Percentiles rank a stretch among this genome's conserved stretches.
phyloP scores from a whole-genome alignment of 2,329 filamentous ascomycete species.

The Colletotrichum paranaense region DNA sequence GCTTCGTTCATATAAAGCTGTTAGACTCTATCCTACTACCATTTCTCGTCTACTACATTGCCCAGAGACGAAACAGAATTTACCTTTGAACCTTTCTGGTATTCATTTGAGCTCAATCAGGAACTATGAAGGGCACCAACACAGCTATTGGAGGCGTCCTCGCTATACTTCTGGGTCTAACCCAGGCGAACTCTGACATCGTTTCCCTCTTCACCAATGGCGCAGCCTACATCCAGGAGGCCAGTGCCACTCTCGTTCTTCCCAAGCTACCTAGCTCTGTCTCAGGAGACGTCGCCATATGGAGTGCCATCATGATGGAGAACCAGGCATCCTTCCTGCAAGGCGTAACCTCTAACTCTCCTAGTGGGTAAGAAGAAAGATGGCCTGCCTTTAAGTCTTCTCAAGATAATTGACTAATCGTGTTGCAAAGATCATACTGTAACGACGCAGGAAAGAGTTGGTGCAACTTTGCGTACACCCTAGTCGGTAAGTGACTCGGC shows the following conservation, averaged over 20 bases:
- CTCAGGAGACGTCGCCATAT: constrained; percentile 14
- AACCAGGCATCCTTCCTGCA: constrained; percentile 17
- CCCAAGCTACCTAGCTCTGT: constrained; percentile 6
- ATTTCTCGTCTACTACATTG: neutral
- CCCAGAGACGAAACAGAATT: neutral
- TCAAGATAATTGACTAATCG: neutral
- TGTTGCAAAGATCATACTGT: constrained; percentile 1
- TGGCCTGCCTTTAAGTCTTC: fast-evolving
- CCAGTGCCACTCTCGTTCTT: constrained; percentile 8
- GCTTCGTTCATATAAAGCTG: neutral
- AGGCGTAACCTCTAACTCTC: constrained; percentile 16
- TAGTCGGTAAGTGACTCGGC: neutral
- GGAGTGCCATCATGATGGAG: constrained; percentile 27
- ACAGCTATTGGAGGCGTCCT: neutral
- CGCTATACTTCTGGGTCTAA: constrained; percentile 49
- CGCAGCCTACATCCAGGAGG: constrained; percentile 13
- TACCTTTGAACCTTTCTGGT: neutral
- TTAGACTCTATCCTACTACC: neutral
- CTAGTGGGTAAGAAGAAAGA: constrained; percentile 9
- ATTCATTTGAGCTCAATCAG: neutral
- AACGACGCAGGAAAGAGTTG: constrained; percentile 4
- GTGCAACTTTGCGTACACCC: constrained; percentile 20
- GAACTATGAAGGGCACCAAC: neutral
- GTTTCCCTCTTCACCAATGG: constrained; percentile 13
- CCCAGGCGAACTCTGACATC: constrained; percentile 4